A percentile compares a stretch with the other conserved stretches of the same genome.
These are phyloP conservation scores for Bromus sterilis DNA, from an alignment of 176 grass and related monocot species.

Conservation along the genomic window DNA sequence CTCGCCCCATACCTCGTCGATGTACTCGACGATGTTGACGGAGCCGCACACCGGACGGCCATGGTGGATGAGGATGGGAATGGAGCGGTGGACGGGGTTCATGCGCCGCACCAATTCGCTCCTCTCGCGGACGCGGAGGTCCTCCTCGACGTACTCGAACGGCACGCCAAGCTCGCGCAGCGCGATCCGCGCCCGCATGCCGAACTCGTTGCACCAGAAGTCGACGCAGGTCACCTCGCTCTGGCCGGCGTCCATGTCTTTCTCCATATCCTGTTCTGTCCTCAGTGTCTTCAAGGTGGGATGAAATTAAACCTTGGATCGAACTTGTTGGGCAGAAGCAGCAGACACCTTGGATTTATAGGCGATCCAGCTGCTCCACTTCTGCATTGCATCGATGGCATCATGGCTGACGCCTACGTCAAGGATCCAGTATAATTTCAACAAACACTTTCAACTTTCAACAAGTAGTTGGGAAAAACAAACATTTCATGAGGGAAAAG, in stretches of 20 bases:
- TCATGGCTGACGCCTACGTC: neutral
- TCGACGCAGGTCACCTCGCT: neutral
- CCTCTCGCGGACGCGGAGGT: neutral
- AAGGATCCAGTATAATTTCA: neutral
- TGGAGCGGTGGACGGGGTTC: slow-evolving; percentile 10
- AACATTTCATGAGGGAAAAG: neutral
- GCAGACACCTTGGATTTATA: neutral
- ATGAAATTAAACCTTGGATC: neutral
- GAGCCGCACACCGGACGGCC: slow-evolving; percentile 17
- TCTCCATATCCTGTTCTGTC: neutral
- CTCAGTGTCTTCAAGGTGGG: neutral
- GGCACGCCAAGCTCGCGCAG: neutral
- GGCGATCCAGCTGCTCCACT: neutral
- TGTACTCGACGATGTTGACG: slow-evolving; percentile 32
- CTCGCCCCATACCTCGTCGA: slow-evolving; percentile 5
- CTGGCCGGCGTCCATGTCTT: neutral
- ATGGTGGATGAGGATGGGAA: slow-evolving; percentile 19
- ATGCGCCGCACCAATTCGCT: slow-evolving; percentile 21
- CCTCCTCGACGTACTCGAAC: neutral
- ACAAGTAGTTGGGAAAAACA: neutral
- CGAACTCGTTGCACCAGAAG: slow-evolving; percentile 22
- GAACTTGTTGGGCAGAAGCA: neutral
- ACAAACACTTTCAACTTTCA: too few species aligned
- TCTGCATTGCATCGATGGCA: neutral
- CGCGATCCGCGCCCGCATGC: slow-evolving; percentile 6